phyloP scores from a whole-genome alignment of 2,329 filamentous ascomycete species.

The Onygenales sp. region DNA sequence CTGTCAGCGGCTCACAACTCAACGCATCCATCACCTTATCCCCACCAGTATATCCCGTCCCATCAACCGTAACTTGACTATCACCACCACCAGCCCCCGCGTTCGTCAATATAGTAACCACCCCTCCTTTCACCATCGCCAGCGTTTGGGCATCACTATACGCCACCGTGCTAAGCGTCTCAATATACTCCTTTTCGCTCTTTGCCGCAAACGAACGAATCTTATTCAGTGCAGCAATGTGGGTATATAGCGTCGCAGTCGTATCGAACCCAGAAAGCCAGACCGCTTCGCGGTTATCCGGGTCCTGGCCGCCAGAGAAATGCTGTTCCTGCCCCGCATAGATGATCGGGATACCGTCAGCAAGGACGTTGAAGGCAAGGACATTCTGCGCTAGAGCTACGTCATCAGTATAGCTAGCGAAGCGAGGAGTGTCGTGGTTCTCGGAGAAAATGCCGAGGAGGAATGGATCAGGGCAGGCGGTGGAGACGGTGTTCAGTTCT shows the following conservation, averaged over 20 bases:
- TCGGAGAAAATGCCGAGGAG: conserved; percentile 45
- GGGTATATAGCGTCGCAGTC: conserved; percentile 39
- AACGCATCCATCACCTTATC: conserved; percentile 25
- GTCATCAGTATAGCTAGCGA: conserved; percentile 44
- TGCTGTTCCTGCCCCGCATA: conserved; percentile 60
- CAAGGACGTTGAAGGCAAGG: conserved; percentile 52
- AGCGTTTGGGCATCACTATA: conserved; percentile 36
- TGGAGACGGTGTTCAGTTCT: conserved; percentile 22
- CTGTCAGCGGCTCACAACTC: conserved; percentile 20
- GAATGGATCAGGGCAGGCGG: conserved; percentile 29
- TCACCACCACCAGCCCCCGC: conserved; percentile 28
- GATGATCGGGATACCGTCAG: conserved; percentile 52
- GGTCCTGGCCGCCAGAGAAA: conserved; percentile 40
- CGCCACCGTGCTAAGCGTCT: conserved; percentile 34
- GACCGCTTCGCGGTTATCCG: conserved; percentile 47
- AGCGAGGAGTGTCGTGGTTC: conserved; percentile 51
- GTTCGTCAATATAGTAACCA: conserved; percentile 34
- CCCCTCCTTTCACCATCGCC: conserved; percentile 37
- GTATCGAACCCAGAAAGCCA: conserved; percentile 47
- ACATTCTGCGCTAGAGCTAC: conserved; percentile 50
- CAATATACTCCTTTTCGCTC: conserved; percentile 30
- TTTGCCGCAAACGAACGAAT: conserved; percentile 39
- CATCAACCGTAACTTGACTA: conserved; percentile 40
- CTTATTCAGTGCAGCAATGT: conserved; percentile 40
- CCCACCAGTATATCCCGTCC: conserved; percentile 23